Evolutionary conservation across 805 yeast species (phyloP), one percentile per base, ranked within the genome.

Genomic region (Kazachstania psychrophila): DNA sequence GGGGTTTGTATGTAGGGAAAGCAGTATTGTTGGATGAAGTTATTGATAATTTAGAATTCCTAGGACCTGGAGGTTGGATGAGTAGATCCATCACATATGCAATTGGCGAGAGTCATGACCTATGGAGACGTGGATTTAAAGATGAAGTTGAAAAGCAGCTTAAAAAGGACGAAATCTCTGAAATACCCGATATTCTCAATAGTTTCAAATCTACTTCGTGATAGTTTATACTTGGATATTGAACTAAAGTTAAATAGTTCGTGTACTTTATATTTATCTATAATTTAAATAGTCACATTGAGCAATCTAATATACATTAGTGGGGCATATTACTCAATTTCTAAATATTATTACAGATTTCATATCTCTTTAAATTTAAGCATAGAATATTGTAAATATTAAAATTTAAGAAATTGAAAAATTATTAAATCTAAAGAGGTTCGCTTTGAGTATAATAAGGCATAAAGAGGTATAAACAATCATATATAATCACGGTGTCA

Each of bases 11-110:
- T 9, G 73, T 70, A 1, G 97, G 97, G 2, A 83, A 82, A 51
- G 95, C 96, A 1, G 68, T 85, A 17, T 60, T 87, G 17, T 58
- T 92, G 28, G 94, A 85, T 42, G 94, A 84, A 40, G 71, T 89
- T 2, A 79, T 92, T 38, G 95, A 84, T 19, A 77, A 77, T 40
- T 63, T 92, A 41, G 59, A 64, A 26, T 59, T 69, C 38, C 57
- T 70, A 31, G 73, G 79, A 2, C 49, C 65, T 3, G 69, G 70
- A 18, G 88, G 88, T 8, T 81, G 75, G 54, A 57, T 59, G 38
- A 58, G 62, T 29, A 72, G 69, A 38, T 80, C 77, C 1, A 57
- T 89, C 28, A 69, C 77, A 1, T 88, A 81, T 56, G 61, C 72
- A 3, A 42, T 89, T 20, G 87, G 89, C 6, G 95, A 85, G 48